Percentiles rank a stretch among this genome's conserved stretches.
Conservation (phyloP, 805 yeast species). For the Wickerhamomyces chaumierensis region DNA sequence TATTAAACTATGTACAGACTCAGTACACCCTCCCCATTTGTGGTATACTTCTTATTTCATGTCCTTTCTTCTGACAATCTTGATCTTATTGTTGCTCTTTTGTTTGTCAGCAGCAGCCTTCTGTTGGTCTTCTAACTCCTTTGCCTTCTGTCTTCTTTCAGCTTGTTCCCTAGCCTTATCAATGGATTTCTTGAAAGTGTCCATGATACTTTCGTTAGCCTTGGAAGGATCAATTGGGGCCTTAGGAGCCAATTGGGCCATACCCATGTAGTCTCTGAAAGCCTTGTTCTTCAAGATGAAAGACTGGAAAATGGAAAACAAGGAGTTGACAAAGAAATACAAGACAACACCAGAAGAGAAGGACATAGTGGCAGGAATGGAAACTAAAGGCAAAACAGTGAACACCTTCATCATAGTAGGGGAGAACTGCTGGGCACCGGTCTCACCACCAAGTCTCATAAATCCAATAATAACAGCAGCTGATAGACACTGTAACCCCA, state of each 20-base stretch:
- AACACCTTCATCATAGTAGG: conserved; percentile 60
- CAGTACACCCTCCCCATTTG: too few species aligned
- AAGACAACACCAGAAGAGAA: conserved; percentile 78
- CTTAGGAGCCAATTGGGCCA: conserved; percentile 53
- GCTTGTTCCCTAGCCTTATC: conserved; percentile 28
- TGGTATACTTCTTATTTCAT: not conserved
- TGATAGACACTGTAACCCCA: conserved; percentile 76
- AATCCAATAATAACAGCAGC: conserved; percentile 68
- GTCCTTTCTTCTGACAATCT: conserved; percentile 15
- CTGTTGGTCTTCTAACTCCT: conserved; percentile 22
- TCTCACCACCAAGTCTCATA: conserved; percentile 82
- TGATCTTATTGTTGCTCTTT: conserved; percentile 17
- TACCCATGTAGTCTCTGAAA: conserved; percentile 45
- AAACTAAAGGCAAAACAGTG: conserved; percentile 64
- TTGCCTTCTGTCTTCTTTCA: conserved; percentile 24
- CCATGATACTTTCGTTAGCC: conserved; percentile 25
- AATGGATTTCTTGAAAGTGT: conserved; percentile 28
- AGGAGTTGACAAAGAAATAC: conserved; percentile 76
- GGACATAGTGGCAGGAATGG: conserved; percentile 82
- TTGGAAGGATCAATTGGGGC: conserved; percentile 24
- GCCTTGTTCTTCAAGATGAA: conserved; percentile 44
- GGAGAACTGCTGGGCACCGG: conserved; percentile 61
- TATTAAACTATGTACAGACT: not conserved
- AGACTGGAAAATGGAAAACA: conserved; percentile 66
- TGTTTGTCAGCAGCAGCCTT: conserved; percentile 21